Evolutionary conservation across 768 basidiomycete genomes (phyloP).

Genomic region (Termitomyces heimii): DNA sequence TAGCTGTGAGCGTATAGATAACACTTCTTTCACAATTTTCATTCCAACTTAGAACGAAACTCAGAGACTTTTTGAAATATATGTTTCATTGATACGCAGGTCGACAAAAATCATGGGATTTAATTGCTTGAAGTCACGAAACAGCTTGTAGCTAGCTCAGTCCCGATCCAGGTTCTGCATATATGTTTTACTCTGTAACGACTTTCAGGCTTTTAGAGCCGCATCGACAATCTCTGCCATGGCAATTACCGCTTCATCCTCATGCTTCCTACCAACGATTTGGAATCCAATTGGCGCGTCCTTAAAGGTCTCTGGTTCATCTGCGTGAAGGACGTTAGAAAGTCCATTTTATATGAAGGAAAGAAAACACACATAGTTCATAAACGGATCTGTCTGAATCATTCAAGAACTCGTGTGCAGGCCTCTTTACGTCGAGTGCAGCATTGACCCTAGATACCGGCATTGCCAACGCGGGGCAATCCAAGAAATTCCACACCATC

Average conservation of each 20-base stretch:
- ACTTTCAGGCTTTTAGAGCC: slow-evolving; percentile 31
- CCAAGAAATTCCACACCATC: slow-evolving; percentile 60
- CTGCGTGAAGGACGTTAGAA: slow-evolving; percentile 16
- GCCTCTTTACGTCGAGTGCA: slow-evolving; percentile 39
- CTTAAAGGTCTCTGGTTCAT: slow-evolving; percentile 48
- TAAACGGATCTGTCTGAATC: background rate
- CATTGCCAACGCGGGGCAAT: slow-evolving; percentile 55
- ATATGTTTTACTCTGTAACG: background rate
- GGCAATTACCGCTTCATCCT: slow-evolving; percentile 70
- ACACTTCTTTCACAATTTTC: too few species aligned
- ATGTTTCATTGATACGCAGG: too few species aligned
- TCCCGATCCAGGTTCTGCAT: background rate
- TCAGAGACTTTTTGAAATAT: too few species aligned
- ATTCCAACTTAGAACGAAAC: too few species aligned
- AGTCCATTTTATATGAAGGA: slow-evolving; percentile 7
- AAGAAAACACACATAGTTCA: background rate
- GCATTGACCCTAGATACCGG: slow-evolving; percentile 62
- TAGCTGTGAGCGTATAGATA: too few species aligned
- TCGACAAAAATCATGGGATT: background rate
- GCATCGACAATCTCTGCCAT: slow-evolving; percentile 57
- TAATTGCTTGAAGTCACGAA: background rate
- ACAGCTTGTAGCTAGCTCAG: background rate
- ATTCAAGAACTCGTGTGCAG: background rate
- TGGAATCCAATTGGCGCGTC: slow-evolving; percentile 63
- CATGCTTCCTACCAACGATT: slow-evolving; percentile 60